Evolutionary conservation across 2,329 filamentous ascomycete species (phyloP).

Genomic region (Diaporthe destruens): DNA sequence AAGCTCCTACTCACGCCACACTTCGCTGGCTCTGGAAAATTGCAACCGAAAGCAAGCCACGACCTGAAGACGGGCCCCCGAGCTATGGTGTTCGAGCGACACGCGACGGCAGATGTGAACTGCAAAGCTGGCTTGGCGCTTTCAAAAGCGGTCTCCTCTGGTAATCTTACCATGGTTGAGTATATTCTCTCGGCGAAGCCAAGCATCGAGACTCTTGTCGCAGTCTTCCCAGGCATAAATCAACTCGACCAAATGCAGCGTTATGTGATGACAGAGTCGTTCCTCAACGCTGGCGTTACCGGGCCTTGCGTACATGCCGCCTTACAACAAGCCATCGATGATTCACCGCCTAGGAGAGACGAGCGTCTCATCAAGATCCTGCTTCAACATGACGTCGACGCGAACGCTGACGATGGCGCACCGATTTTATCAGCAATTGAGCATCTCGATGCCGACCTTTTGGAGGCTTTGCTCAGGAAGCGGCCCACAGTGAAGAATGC

Average conservation of each 20-base stretch:
- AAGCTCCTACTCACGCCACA: constrained; percentile 63
- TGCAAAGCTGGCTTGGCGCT: constrained; percentile 65
- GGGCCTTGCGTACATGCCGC: constrained; percentile 62
- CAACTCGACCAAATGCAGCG: constrained; percentile 58
- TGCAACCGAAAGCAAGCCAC: constrained; percentile 45
- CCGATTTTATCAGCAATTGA: constrained; percentile 61
- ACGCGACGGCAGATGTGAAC: constrained; percentile 66
- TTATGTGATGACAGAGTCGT: constrained; percentile 62
- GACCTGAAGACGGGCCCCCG: constrained; percentile 48
- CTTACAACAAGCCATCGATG: constrained; percentile 65
- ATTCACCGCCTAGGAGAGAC: constrained; percentile 61
- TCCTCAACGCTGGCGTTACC: constrained; percentile 62
- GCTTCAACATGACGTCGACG: constrained; percentile 64
- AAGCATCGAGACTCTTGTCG: constrained; percentile 59
- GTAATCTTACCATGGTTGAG: constrained; percentile 58
- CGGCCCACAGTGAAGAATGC: constrained; percentile 60
- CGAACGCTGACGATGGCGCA: constrained; percentile 66
- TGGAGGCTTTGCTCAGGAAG: constrained; percentile 59
- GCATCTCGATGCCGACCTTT: constrained; percentile 60
- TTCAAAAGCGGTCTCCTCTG: constrained; percentile 60
- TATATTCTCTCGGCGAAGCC: constrained; percentile 62
- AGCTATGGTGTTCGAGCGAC: constrained; percentile 55
- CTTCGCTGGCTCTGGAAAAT: constrained; percentile 53
- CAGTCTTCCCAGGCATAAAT: constrained; percentile 62
- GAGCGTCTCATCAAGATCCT: constrained; percentile 65